Evolutionary conservation across 495 filamentous ascomycete species (phyloP).

Genomic region (Paragyromitra xinjiangensis): DNA sequence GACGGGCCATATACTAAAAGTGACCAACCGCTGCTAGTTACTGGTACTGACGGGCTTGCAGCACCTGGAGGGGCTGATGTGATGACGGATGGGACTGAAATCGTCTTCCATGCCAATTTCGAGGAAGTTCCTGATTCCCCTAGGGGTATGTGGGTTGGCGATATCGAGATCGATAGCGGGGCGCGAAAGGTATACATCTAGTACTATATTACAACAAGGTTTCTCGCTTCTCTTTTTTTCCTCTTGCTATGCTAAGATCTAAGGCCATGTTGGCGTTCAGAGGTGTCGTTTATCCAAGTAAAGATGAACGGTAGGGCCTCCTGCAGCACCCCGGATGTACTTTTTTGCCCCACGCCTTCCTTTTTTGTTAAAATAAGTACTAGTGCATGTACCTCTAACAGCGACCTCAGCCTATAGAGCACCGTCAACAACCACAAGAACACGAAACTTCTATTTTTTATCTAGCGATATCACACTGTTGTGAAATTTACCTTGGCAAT

Average conservation of each 20-base stretch:
- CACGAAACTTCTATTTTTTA: neutral
- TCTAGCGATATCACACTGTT: neutral
- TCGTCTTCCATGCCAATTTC: neutral
- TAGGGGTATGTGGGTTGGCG: conserved; percentile 2
- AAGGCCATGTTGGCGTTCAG: neutral
- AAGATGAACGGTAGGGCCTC: neutral
- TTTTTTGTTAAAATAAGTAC: neutral
- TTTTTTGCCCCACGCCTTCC: neutral
- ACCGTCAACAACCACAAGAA: neutral
- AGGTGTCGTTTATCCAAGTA: neutral
- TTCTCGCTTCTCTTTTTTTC: neutral
- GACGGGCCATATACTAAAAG: neutral
- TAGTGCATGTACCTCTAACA: neutral
- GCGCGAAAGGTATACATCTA: conserved; percentile 5
- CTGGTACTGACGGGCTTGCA: conserved; percentile 4
- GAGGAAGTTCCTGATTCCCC: neutral
- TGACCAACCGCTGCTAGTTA: neutral
- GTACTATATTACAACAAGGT: neutral
- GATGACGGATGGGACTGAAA: neutral
- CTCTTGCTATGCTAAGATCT: neutral
- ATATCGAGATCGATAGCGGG: neutral
- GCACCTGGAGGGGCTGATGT: conserved; percentile 3
- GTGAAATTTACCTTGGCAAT: neutral
- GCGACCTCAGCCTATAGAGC: neutral
- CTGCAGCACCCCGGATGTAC: neutral